Base-by-base conservation (phyloP, 768 basidiomycete species). In the Pisolithus tinctorius region DNA sequence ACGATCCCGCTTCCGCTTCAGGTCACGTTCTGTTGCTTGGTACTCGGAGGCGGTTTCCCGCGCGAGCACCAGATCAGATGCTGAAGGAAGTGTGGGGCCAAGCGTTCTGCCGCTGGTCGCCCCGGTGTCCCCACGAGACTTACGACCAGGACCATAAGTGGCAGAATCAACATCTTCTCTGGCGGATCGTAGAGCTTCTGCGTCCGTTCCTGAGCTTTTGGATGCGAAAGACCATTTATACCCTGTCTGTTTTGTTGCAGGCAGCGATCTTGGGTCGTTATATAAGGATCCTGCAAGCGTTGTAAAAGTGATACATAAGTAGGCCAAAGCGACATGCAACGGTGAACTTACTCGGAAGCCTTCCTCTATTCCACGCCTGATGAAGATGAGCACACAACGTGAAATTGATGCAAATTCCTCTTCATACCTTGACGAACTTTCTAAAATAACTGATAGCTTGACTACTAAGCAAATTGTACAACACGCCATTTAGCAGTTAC, bases 151-250 rank as follows among this genome's bases (percentile, higher is more conserved):
- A 36, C 59, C 65, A 53, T 76, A 68, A 1, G 76, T 80, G 1
- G 73, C 71, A 2, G 66, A 70, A 43, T 66, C 71, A 4, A 92
- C 83, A 48, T 80, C 76, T 50, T 78, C 78, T 25, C 84, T 80
- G 1, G 79, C 79, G 16, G 72, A 69, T 13, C 74, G 76, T n/a
- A 90, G 64, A 0, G 82, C 80, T 1, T 76, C 76, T 11, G 65
- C 67, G 34, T 91, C 86, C 0, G 74, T 76, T n/a, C 74, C 72
- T 17, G 79, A 79, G 3, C 71, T 62, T 51, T 88, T 87, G 17
- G 81, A 78, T 3, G 85, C 83, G 61, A 94, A 93, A 0, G 81
- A 80, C 92, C 92, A 94, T 70, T 88, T 92, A 69, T 91, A 93
- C 0, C 78, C 81, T 4, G 93, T 94, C 52, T 87, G 83, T 43